Percentiles rank a stretch among this genome's conserved stretches.
Conservation (phyloP, 2,329 filamentous ascomycete genomes). For the Aspergillus sp. region DNA sequence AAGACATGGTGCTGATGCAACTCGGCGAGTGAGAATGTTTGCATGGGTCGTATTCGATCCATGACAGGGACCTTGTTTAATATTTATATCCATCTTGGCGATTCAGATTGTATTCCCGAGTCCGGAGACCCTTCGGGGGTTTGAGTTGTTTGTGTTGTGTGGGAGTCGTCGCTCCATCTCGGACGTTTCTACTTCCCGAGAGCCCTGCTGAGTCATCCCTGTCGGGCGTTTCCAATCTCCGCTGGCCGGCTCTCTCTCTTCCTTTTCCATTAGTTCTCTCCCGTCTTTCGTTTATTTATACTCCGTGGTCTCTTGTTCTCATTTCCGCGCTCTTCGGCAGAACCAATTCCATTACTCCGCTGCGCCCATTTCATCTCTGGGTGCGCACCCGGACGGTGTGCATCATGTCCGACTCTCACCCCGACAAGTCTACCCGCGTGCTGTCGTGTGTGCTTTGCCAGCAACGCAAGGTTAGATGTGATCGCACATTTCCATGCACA, state of each 20-base stretch:
- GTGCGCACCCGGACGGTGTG: too few relatives aligned
- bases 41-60: not conserved
- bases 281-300: too few relatives aligned
- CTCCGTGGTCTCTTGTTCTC: not conserved
- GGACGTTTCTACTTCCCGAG: not conserved
- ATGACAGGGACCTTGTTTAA: not conserved
- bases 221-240: not conserved
- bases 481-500: constrained; percentile 69
- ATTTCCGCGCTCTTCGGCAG: not conserved
- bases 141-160: too few relatives aligned
- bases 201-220: not conserved
- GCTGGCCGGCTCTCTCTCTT: not conserved
- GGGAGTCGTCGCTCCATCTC: too few relatives aligned
- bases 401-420: not conserved
- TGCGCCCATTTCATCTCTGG: too few relatives aligned
- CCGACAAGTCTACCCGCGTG: constrained; percentile 13
- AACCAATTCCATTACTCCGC: not conserved
- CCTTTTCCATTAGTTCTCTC: not conserved
- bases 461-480: constrained; percentile 73
- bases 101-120: not conserved
- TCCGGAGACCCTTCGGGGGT: too few relatives aligned
- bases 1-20: not conserved
- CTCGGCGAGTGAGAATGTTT: not conserved
- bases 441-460: constrained; percentile 68
- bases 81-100: not conserved